phyloP scores from a whole-genome alignment of 2,329 filamentous ascomycete genomes.

The Cladophialophora yegresii region DNA sequence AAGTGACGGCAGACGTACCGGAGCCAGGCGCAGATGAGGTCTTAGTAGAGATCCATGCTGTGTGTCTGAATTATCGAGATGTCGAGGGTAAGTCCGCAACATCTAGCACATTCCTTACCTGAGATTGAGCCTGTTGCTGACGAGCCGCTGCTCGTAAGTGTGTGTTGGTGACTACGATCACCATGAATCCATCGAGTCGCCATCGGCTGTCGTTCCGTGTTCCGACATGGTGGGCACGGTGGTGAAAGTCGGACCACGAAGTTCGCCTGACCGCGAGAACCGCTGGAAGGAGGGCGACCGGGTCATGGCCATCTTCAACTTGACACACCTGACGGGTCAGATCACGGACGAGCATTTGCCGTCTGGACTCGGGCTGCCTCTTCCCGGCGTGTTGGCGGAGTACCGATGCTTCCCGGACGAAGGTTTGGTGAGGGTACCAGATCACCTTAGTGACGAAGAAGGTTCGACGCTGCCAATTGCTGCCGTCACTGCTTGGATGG shows the following conservation, averaged over 20 bases:
- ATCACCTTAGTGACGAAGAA: conserved; percentile 46
- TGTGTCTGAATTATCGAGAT: conserved; percentile 55
- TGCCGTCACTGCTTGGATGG: conserved; percentile 54
- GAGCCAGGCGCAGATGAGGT: conserved; percentile 54
- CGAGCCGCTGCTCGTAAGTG: not conserved
- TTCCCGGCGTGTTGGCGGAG: conserved; percentile 47
- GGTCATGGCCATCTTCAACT: conserved; percentile 45
- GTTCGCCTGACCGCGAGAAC: conserved; percentile 35
- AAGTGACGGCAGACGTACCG: not conserved
- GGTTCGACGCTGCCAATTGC: conserved; percentile 50
- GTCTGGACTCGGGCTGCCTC: conserved; percentile 42
- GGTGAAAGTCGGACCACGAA: conserved; percentile 42
- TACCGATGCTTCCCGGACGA: conserved; percentile 49
- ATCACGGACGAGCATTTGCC: conserved; percentile 40
- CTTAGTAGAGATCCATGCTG: conserved; percentile 62
- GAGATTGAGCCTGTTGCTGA: not conserved
- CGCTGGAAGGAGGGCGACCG: conserved; percentile 42
- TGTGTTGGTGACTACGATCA: conserved; percentile 20
- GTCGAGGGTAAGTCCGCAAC: conserved; percentile 39
- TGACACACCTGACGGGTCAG: conserved; percentile 45
- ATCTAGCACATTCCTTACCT: not conserved
- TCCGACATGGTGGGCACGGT: conserved; percentile 50
- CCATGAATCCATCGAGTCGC: conserved; percentile 17
- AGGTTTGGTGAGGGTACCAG: conserved; percentile 46
- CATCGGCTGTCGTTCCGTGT: conserved; percentile 38